Base-by-base conservation (phyloP, 345 rosid species). In the Passiflora organensis region DNA sequence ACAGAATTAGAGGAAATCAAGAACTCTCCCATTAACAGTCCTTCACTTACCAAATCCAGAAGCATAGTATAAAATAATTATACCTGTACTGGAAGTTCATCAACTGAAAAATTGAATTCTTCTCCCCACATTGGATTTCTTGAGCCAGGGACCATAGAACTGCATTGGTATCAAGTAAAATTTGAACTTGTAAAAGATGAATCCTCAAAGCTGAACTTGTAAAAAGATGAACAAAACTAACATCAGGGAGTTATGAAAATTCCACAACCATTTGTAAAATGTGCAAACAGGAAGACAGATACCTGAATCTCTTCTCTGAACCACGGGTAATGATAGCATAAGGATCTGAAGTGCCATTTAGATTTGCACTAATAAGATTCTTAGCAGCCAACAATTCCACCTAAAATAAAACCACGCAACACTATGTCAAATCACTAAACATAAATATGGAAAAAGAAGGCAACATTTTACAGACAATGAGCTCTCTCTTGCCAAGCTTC, bases 71-170 rank as follows among this genome's bases (percentile, higher is more conserved):
- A 25, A 14, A 13, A n/a, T 10, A 22, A 53, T 43, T 8, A 28
- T 76, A 89, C 99, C 96, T 89, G 72, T 43, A 67, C 88, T 73
- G 96, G 97, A 67, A 93, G 95, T 78, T 86, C 84, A 55, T 89
- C 95, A 36, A 77, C 85, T 49, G 88, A 79, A 67, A 93, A 86
- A 71, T 89, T 80, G 70, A 93, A 89, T 80, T 93, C 95, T 73
- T 93, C 99, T 55, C 97, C 97, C 99, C 97, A 93, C 97, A 93
- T 79, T 28, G 99, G 99, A 79, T 93, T 85, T 81, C 97, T 81
- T 59, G 97, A 86, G 74, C 96, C 94, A 62, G 95, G 97, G 64
- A 93, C 81, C 99, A 93, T 93, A 34, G 96, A 93, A 75, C 95
- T 93, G 78, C 62, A 63, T 66, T 49, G 69, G 59, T 10, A 66